phyloP scores from a whole-genome alignment of 192 early-diverging fungal genomes.

The Spizellomyces sp. region DNA sequence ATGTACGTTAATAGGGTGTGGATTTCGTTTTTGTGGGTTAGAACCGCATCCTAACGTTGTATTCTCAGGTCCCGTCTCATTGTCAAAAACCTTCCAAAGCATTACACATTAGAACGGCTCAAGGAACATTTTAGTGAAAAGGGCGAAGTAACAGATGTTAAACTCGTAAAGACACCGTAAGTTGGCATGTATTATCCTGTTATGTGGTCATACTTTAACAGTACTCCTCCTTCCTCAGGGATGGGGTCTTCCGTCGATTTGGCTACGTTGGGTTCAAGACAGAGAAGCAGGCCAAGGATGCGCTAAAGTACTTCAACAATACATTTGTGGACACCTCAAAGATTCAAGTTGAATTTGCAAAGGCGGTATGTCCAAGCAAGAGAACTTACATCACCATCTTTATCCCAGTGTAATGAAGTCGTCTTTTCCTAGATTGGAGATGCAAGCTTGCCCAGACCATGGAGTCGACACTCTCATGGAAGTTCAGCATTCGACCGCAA shows the following conservation, averaged over 20 bases:
- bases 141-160: constrained; percentile 90
- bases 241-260: constrained; percentile 82
- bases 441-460: constrained; percentile 78
- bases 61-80: constrained; percentile 72
- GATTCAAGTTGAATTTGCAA: constrained; percentile 85
- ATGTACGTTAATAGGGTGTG: too few relatives aligned
- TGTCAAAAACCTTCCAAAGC: constrained; percentile 96
- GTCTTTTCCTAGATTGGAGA: constrained; percentile 67
- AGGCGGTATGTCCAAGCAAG: constrained; percentile 56
- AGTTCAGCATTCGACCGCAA: constrained; percentile 72
- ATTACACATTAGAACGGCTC: constrained; percentile 81
- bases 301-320: constrained; percentile 83
- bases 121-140: constrained; percentile 81
- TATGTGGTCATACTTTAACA: constrained; percentile 8
- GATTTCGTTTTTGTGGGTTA: too few relatives aligned
- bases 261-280: constrained; percentile 91
- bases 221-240: constrained; percentile 45
- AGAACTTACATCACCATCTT: neutral
- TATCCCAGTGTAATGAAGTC: too few relatives aligned
- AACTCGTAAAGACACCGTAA: constrained; percentile 81
- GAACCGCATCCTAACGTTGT: neutral
- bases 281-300: constrained; percentile 82
- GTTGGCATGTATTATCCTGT: constrained; percentile 22
- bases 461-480: constrained; percentile 87
- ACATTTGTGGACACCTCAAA: constrained; percentile 91